Base-by-base conservation (phyloP, 1,139 yeast genomes). In the Blastobotrys buckinghamii region DNA sequence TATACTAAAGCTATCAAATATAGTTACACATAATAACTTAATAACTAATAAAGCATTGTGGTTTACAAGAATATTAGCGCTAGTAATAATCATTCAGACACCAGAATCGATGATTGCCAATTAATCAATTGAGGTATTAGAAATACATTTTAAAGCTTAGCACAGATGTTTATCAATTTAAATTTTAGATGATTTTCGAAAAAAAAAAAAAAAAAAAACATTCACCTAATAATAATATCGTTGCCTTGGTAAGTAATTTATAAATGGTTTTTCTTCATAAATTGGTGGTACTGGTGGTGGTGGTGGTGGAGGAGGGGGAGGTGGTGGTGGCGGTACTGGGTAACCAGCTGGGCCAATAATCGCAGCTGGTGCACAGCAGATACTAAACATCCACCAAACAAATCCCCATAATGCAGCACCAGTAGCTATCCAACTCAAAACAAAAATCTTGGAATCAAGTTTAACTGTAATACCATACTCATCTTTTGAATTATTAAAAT, bases 391-490 rank as follows among this genome's bases (percentile, higher is more conserved):
- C 70, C 75, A 73, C 57, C 73, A 65, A 24, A 74, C 9, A 1
- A 65, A 52, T 1, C 75, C 60, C 49, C 72, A 48, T n/a, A 74
- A 47, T 1, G 71, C 56, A 2, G 70, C 65, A 12, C 57, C 75
- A 2, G 69, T 63, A 7, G 76, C 73, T 27, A 69, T 70, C 82
- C 82, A 78, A 15, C 74, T 66, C 27, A 73, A 50, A 1, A 67
- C 75, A 36, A 70, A 66, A 43, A 70, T 71, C 24, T 63, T 58
- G 24, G 61, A 59, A 41, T 69, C 71, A 42, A 70, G 53, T 1
- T 67, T 50, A 3, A 77, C 78, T 7, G 51, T 50, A 38, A 74
- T 66, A 15, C 79, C 79, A 52, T 63, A 70, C 2, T 56, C 53
- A 10, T 47, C 53, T 6, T 57, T 54, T 12, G 59, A 58, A 27